A percentile compares a stretch with the other conserved stretches of the same genome.
Conservation (phyloP, 495 filamentous ascomycete genomes). For the Cladorrhinum samala region DNA sequence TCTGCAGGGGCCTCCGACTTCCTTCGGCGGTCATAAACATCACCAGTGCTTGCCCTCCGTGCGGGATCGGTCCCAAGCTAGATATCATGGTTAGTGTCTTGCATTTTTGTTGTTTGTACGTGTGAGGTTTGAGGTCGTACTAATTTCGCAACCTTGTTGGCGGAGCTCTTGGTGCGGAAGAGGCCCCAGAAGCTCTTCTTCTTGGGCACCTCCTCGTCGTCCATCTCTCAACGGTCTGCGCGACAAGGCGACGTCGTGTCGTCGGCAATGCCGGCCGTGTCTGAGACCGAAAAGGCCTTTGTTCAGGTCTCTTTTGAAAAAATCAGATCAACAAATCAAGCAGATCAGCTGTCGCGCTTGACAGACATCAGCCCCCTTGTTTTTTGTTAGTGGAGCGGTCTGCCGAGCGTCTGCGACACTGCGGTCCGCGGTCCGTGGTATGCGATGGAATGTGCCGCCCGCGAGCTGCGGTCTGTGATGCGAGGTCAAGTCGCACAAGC, state of each 20-base stretch:
- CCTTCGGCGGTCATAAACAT: slow-evolving; percentile 1
- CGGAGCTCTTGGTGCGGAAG: slow-evolving; percentile 16
- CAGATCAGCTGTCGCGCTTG: neutral
- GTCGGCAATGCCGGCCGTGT: neutral
- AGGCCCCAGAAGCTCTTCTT: slow-evolving; percentile 17
- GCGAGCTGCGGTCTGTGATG: neutral
- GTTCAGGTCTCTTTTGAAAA: too few species aligned
- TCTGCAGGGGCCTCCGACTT: slow-evolving; percentile 7
- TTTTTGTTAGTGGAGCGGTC: neutral
- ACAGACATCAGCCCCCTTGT: neutral
- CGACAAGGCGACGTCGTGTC: neutral
- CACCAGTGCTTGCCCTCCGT: slow-evolving; percentile 11
- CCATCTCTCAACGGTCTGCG: neutral
- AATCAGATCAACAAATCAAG: too few species aligned
- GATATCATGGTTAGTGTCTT: slow-evolving; percentile 1
- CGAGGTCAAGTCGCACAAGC: neutral
- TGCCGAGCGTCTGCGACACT: neutral
- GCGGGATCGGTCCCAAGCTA: slow-evolving; percentile 11
- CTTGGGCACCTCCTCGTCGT: slow-evolving; percentile 11
- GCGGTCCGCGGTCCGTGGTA: too few species aligned
- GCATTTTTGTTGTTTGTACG: neutral
- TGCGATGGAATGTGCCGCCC: too few species aligned
- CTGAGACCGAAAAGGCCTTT: too few species aligned
- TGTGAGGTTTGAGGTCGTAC: slow-evolving; percentile 1
- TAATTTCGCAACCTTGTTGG: slow-evolving; percentile 7